phyloP scores from a whole-genome alignment of 768 basidiomycete species.

The Psilocybe sp. region DNA sequence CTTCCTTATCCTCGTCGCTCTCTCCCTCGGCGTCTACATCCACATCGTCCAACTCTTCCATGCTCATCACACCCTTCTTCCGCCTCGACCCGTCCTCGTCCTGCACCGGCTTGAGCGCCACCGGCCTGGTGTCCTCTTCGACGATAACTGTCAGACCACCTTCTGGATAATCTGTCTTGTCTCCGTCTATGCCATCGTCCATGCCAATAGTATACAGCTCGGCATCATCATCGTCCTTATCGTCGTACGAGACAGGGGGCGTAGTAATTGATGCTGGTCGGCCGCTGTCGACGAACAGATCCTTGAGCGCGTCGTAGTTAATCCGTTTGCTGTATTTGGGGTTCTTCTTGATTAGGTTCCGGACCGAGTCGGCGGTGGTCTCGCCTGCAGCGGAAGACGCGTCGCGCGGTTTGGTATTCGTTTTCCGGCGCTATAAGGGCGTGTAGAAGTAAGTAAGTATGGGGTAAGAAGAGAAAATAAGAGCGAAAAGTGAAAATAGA shows the following conservation, averaged over 20 bases:
- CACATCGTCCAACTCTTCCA: conserved; percentile 25
- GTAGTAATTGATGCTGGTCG: conserved; percentile 25
- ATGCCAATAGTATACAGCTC: conserved; percentile 42
- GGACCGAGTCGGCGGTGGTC: conserved; percentile 76
- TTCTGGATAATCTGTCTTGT: conserved; percentile 20
- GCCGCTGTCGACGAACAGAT: conserved; percentile 60
- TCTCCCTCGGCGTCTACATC: conserved; percentile 40
- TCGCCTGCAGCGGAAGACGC: conserved; percentile 65
- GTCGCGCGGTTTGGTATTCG: conserved; percentile 62
- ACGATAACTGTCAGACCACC: conserved; percentile 37
- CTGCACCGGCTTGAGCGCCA: conserved; percentile 20
- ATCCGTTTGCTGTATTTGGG: conserved; percentile 88
- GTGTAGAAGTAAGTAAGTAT: conserved; percentile 7
- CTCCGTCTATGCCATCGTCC: conserved; percentile 40
- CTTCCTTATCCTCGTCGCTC: conserved; percentile 51
- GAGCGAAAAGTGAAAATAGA: conserved; percentile 8
- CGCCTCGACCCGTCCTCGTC: conserved; percentile 15
- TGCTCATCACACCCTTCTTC: conserved; percentile 16
- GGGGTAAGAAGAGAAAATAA: conserved; percentile 2
- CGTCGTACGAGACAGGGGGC: conserved; percentile 33
- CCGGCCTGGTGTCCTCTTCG: conserved; percentile 42
- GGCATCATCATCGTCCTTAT: conserved; percentile 35
- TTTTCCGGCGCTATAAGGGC: conserved; percentile 62
- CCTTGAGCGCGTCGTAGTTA: conserved; percentile 88
- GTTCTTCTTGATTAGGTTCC: conserved; percentile 79